Base-by-base conservation (phyloP, 140 eudicot genomes). In the Bidens hawaiensis region DNA sequence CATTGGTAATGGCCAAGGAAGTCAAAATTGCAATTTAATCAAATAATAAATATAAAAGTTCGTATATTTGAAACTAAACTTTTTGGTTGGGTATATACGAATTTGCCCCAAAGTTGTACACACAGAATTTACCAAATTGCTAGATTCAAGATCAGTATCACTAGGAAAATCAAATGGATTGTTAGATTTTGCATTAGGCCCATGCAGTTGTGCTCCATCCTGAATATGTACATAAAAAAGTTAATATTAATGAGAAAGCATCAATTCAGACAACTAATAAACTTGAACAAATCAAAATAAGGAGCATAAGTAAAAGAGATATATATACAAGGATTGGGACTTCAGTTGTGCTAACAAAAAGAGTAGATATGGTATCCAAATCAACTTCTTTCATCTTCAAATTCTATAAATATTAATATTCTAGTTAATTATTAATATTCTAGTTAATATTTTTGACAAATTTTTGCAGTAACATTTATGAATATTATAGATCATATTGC, bases 81-180 rank as follows among this genome's bases (percentile, higher is more conserved):
- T 38, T 11, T 38, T 11, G 43, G 43, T 38, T 38, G 15, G 43
- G n/a, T 31, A 8, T 38, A 38, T 38, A 38, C 43, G 43, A 38
- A 2, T 9, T 1, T 38, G 43, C n/a, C 43, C 15, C 43, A 38
- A 18, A 16, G 41, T 4, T 43, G 21, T 31, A 60, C 64, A 43
- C 4, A 67, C 19, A 16, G 14, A 66, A 74, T 85, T 42, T 82
- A 93, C 99, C 89, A 71, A 68, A 74, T 75, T 60, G 75, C 70
- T 76, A 22, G 82, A 41, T 72, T 78, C 96, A 31, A 66, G 67
- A 67, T 75, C 89, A 53, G 74, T 51, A 74, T 84, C 95, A 70
- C 59, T 71, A 3, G 88, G 84, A 72, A 80, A 70, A 81, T 91
- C 99, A 7, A 91, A 91, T 8, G 99, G 99, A 65, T 91, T 91